These are phyloP conservation scores for Plantago elongata DNA, from an alignment of 257 asterid genomes.

Conservation along the genomic window DNA sequence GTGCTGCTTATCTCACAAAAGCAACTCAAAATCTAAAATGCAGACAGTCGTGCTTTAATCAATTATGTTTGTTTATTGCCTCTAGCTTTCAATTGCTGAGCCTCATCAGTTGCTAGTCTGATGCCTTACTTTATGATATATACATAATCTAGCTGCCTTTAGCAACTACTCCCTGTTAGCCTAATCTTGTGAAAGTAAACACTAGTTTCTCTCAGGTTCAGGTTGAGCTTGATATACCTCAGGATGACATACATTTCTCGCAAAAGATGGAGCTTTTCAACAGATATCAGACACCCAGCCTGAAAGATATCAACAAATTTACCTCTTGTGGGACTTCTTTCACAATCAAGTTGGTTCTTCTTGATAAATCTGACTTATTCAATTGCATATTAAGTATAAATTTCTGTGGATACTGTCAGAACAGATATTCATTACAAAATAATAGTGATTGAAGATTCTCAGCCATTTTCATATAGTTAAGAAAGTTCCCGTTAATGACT, in stretches of 20 bases:
- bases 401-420: not conserved
- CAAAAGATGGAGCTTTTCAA: conserved; percentile 60
- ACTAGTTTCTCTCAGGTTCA: conserved; percentile 39
- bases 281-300: conserved; percentile 32
- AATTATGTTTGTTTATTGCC: no score
- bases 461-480: not conserved
- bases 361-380: not conserved
- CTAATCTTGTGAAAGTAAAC: not conserved
- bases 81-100: no score
- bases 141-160: not conserved
- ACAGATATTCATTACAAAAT: not conserved
- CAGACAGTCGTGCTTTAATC: no score
- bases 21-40: no score
- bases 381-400: not conserved
- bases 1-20: no score
- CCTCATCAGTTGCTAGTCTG: not conserved
- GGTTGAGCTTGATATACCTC: conserved; percentile 48
- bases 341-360: conserved; percentile 45
- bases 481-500: conserved; percentile 3
- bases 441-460: not conserved
- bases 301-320: conserved; percentile 43
- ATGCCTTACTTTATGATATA: not conserved
- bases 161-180: conserved; percentile 5
- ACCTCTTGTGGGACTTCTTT: conserved; percentile 43
- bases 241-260: conserved; percentile 40